Evolutionary conservation across 176 grass and related monocot species (phyloP).

Genomic region (Triticum aestivum): DNA sequence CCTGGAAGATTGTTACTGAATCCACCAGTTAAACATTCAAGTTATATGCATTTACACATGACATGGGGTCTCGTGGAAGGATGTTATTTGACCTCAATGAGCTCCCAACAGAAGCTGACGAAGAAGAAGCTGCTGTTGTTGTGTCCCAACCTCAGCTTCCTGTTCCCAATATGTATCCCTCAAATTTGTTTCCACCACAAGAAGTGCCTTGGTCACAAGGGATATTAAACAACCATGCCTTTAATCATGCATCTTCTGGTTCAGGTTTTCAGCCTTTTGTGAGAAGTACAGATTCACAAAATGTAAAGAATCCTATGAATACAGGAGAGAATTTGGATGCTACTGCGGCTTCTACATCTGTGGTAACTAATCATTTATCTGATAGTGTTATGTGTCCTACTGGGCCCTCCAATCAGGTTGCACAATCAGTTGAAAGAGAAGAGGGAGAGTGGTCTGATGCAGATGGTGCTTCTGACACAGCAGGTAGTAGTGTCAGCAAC

Average conservation of each 20-base stretch:
- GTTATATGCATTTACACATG: slow-evolving; percentile 99
- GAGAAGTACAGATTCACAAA: slow-evolving; percentile 54
- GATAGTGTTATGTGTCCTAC: slow-evolving; percentile 23
- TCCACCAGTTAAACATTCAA: slow-evolving; percentile 35
- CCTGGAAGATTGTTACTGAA: slow-evolving; percentile 7
- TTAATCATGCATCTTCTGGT: slow-evolving; percentile 65
- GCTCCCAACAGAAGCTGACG: slow-evolving; percentile 78
- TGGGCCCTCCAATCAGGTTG: slow-evolving; percentile 33
- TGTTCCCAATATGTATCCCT: slow-evolving; percentile 30
- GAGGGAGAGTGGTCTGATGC: slow-evolving; percentile 98
- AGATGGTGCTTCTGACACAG: slow-evolving; percentile 63
- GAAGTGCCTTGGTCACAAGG: slow-evolving; percentile 52
- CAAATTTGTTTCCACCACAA: slow-evolving; percentile 50
- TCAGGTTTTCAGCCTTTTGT: slow-evolving; percentile 95
- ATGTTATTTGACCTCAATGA: slow-evolving; percentile 98
- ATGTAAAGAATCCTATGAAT: slow-evolving; percentile 17
- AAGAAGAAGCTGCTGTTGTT: slow-evolving; percentile 43
- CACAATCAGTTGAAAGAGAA: slow-evolving; percentile 78
- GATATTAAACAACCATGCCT: slow-evolving; percentile 86
- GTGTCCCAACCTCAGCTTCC: slow-evolving; percentile 76
- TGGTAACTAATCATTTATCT: slow-evolving; percentile 15
- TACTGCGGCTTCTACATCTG: slow-evolving; percentile 35
- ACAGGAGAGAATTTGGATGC: slow-evolving; percentile 31
- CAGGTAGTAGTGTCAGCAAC: slow-evolving; percentile 44
- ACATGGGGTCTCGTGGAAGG: slow-evolving; percentile 88